These are phyloP conservation scores for Hypoxylon sp. DNA, from an alignment of 2,329 filamentous ascomycete species.

Conservation along the genomic window DNA sequence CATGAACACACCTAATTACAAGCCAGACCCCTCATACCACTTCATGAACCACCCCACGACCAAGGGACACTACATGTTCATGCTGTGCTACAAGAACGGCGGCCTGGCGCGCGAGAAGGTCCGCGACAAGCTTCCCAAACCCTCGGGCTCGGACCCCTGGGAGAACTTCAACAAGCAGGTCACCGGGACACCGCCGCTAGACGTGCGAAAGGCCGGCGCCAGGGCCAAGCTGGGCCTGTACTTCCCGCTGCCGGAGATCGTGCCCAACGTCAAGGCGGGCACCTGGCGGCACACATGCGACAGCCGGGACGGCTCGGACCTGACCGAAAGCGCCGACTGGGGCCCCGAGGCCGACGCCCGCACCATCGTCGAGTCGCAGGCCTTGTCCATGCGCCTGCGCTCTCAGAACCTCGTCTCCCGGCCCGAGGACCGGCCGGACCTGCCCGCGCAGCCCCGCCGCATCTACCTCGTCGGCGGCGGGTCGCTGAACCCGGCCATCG, in stretches of 20 bases:
- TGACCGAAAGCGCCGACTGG: constrained; percentile 59
- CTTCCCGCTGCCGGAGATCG: constrained; percentile 94
- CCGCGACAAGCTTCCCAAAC: constrained; percentile 77
- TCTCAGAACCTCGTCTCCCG: constrained; percentile 76
- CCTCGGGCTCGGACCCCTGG: constrained; percentile 69
- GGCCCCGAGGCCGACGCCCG: constrained; percentile 77
- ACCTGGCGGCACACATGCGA: constrained; percentile 82
- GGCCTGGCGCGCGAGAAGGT: constrained; percentile 90
- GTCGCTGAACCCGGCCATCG: constrained; percentile 88
- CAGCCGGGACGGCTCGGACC: constrained; percentile 63
- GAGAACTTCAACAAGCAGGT: constrained; percentile 80
- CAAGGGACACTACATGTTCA: constrained; percentile 95
- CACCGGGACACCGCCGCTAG: constrained; percentile 73
- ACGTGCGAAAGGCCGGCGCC: constrained; percentile 61
- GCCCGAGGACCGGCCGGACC: constrained; percentile 51
- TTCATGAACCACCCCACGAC: constrained; percentile 99
- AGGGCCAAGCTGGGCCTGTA: constrained; percentile 89
- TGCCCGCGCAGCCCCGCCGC: constrained; percentile 85
- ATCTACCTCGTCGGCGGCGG: constrained; percentile 96
- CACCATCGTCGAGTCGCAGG: constrained; percentile 91
- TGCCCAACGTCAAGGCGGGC: constrained; percentile 86
- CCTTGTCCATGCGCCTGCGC: constrained; percentile 87
- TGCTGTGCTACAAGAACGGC: constrained; percentile 99
- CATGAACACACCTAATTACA: constrained; percentile 94
- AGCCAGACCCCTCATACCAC: constrained; percentile 89